phyloP scores from a whole-genome alignment of 1,139 yeast genomes.

The Candida mesenterica region DNA sequence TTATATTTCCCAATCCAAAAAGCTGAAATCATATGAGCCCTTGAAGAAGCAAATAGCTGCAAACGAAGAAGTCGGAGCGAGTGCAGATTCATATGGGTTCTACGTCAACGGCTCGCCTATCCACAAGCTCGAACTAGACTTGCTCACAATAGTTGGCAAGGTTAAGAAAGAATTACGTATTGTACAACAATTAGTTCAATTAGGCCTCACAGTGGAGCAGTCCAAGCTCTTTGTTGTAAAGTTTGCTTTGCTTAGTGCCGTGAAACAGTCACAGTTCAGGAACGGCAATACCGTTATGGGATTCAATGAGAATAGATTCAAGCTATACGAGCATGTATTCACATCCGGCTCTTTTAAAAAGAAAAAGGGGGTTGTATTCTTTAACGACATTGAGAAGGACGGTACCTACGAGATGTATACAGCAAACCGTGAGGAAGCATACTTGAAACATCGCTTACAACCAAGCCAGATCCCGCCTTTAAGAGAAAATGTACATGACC shows the following conservation, averaged over 20 bases:
- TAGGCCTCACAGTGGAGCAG: constrained; percentile 37
- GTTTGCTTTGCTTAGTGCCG: constrained; percentile 44
- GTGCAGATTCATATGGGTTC: constrained; percentile 47
- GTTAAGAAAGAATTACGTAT: constrained; percentile 35
- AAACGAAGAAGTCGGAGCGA: constrained; percentile 34
- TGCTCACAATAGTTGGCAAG: constrained; percentile 36
- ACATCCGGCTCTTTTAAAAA: constrained; percentile 26
- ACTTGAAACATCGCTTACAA: constrained; percentile 26
- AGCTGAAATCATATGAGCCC: constrained; percentile 10
- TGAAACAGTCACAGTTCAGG: constrained; percentile 32
- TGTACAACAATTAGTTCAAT: constrained; percentile 25
- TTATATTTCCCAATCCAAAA: constrained; percentile 18
- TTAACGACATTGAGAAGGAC: constrained; percentile 76
- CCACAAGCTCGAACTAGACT: constrained; percentile 42
- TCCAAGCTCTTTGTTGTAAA: constrained; percentile 41
- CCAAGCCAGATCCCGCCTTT: constrained; percentile 68
- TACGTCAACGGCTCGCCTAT: constrained; percentile 64
- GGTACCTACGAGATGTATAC: constrained; percentile 48
- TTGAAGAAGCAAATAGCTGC: constrained; percentile 23
- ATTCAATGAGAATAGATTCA: constrained; percentile 37
- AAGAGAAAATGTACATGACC: constrained; percentile 71
- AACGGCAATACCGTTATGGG: constrained; percentile 39
- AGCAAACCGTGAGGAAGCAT: constrained; percentile 41
- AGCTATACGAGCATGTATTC: constrained; percentile 32
- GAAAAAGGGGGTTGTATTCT: constrained; percentile 56